Evolutionary conservation across 2,329 filamentous ascomycete species (phyloP).

Genomic region (Beauveria pseudobassiana): DNA sequence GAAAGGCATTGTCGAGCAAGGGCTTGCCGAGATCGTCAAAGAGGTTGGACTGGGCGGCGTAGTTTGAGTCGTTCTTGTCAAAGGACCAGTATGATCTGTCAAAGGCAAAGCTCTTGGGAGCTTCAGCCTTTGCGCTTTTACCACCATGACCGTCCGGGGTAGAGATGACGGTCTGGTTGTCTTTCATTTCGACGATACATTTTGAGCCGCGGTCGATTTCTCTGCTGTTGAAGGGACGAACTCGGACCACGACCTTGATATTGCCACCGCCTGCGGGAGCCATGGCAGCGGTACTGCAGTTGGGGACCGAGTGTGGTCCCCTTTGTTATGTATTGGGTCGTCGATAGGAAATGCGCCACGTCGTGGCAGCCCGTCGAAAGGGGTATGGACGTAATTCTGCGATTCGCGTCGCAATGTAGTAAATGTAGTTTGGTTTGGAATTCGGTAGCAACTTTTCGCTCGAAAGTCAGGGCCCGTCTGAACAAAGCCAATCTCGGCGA

Average conservation of each 20-base stretch:
- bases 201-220: slow-evolving; percentile 85
- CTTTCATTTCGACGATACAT: slow-evolving; percentile 98
- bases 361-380: slow-evolving; percentile 1
- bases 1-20: slow-evolving; percentile 93
- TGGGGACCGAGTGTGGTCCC: slow-evolving; percentile 31
- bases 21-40: slow-evolving; percentile 84
- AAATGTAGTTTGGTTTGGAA: not conserved
- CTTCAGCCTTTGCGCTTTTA: slow-evolving; percentile 64
- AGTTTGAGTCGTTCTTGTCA: slow-evolving; percentile 69
- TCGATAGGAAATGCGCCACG: slow-evolving; percentile 1
- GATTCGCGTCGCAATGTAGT: not conserved
- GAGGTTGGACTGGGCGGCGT: slow-evolving; percentile 82
- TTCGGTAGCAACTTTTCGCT: not conserved
- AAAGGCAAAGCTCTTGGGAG: slow-evolving; percentile 84
- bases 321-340: slow-evolving; percentile 12
- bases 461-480: not conserved
- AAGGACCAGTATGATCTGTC: slow-evolving; percentile 99
- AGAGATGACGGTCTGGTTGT: slow-evolving; percentile 77
- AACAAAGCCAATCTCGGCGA: not conserved
- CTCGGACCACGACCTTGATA: slow-evolving; percentile 98
- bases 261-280: slow-evolving; percentile 71
- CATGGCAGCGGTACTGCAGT: slow-evolving; percentile 24
- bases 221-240: slow-evolving; percentile 91
- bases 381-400: not conserved
- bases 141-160: slow-evolving; percentile 56